A percentile compares a stretch with the other conserved stretches of the same genome.
Conservation (phyloP, 495 filamentous ascomycete genomes). For the Penicillium bovifimosum region DNA sequence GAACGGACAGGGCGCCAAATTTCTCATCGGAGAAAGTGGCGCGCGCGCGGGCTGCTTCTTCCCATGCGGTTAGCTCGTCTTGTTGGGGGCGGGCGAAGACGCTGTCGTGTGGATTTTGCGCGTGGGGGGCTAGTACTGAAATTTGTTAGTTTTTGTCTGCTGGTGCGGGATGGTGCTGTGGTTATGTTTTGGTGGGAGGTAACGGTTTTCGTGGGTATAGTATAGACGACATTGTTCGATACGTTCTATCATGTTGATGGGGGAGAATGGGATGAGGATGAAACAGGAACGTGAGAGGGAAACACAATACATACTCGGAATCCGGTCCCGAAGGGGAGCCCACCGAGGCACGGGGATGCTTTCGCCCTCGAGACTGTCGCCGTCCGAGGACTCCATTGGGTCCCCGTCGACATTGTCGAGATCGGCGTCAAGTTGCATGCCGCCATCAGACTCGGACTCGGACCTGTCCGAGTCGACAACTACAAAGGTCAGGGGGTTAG, state of each 20-base stretch:
- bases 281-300: not conserved
- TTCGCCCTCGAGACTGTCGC: no score
- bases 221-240: no score
- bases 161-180: not conserved
- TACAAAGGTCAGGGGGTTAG: not conserved
- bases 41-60: not conserved
- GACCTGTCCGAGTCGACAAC: not conserved
- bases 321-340: no score
- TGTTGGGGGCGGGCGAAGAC: not conserved
- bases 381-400: not conserved
- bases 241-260: no score
- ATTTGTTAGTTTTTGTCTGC: not conserved
- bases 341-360: no score
- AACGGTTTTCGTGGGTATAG: no score
- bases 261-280: not conserved
- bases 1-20: slow-evolving; percentile 31
- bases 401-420: not conserved
- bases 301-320: not conserved
- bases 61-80: not conserved
- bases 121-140: slow-evolving; percentile 1
- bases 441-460: slow-evolving; percentile 8
- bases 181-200: not conserved
- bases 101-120: not conserved
- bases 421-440: slow-evolving; percentile 5
- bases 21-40: slow-evolving; percentile 31